phyloP scores from a whole-genome alignment of 1,139 yeast genomes.

The Pichia sp. region DNA sequence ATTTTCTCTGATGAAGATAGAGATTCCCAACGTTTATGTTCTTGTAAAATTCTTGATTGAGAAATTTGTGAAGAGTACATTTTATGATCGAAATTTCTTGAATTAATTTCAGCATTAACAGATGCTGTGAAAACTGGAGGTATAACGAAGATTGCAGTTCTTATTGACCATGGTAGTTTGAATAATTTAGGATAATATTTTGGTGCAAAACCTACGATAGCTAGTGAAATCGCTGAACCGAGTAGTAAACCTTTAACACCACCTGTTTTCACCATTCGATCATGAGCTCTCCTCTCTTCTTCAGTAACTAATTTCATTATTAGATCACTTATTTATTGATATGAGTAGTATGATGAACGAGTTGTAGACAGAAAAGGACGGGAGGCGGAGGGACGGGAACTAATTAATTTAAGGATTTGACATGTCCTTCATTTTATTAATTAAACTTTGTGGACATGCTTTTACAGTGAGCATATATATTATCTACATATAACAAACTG shows the following conservation, averaged over 20 bases:
- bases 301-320: constrained; percentile 60
- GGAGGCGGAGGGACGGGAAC: too few relatives aligned
- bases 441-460: too few relatives aligned
- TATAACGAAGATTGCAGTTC: constrained; percentile 49
- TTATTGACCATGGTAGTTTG: constrained; percentile 44
- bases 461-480: too few relatives aligned
- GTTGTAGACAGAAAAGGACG: too few relatives aligned
- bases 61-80: constrained; percentile 36
- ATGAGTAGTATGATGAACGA: too few relatives aligned
- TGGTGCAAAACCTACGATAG: constrained; percentile 38
- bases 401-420: too few relatives aligned
- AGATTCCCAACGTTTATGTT: constrained; percentile 44
- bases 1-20: constrained; percentile 31
- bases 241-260: constrained; percentile 54
- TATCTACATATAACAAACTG: too few relatives aligned
- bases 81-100: constrained; percentile 45
- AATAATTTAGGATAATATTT: constrained; percentile 35
- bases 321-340: too few relatives aligned
- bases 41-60: constrained; percentile 35
- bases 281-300: constrained; percentile 62
- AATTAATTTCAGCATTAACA: constrained; percentile 53
- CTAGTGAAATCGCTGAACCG: constrained; percentile 49
- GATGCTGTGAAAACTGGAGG: constrained; percentile 55
- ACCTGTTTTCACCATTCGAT: constrained; percentile 48
- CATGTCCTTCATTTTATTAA: too few relatives aligned